These are phyloP conservation scores for Backusella circina DNA, from an alignment of 192 early-diverging fungal genomes.

Conservation along the genomic window DNA sequence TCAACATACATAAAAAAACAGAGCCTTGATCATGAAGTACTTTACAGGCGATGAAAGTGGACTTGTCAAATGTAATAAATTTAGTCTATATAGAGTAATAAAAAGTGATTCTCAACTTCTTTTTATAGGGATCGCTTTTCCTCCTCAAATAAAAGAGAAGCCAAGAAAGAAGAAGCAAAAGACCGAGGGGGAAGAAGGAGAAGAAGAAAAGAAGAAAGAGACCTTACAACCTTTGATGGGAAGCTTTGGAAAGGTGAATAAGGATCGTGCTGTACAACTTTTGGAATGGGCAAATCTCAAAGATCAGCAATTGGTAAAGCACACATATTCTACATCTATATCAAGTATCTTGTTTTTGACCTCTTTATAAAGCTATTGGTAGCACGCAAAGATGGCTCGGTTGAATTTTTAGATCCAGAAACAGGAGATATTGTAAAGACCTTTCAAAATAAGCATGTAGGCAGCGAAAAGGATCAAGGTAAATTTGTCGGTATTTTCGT, in stretches of 20 bases:
- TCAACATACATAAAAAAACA: background rate
- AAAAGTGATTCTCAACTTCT: background rate
- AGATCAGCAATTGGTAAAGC: constrained; percentile 20
- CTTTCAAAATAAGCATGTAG: constrained; percentile 31
- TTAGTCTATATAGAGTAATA: background rate
- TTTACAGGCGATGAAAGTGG: constrained; percentile 40
- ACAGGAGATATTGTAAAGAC: constrained; percentile 29
- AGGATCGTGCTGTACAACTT: constrained; percentile 18
- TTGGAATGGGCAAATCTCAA: constrained; percentile 26
- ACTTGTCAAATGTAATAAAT: constrained; percentile 30
- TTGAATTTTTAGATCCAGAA: constrained; percentile 43
- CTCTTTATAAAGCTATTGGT: constrained; percentile 37
- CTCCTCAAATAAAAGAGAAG: constrained; percentile 17
- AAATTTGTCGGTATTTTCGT: constrained; percentile 49
- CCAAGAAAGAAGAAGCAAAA: constrained; percentile 4
- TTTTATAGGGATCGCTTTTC: constrained; percentile 20
- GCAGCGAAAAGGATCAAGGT: constrained; percentile 33
- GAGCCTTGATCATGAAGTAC: constrained; percentile 15
- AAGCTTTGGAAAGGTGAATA: constrained; percentile 21
- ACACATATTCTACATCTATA: background rate
- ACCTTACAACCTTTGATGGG: constrained; percentile 9
- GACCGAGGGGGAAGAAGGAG: constrained; percentile 11
- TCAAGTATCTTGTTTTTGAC: background rate
- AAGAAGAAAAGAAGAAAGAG: constrained; percentile 10
- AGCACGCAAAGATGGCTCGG: constrained; percentile 51